Conservation (phyloP, 2,329 filamentous ascomycete species). For the Aspergillus piperis region DNA sequence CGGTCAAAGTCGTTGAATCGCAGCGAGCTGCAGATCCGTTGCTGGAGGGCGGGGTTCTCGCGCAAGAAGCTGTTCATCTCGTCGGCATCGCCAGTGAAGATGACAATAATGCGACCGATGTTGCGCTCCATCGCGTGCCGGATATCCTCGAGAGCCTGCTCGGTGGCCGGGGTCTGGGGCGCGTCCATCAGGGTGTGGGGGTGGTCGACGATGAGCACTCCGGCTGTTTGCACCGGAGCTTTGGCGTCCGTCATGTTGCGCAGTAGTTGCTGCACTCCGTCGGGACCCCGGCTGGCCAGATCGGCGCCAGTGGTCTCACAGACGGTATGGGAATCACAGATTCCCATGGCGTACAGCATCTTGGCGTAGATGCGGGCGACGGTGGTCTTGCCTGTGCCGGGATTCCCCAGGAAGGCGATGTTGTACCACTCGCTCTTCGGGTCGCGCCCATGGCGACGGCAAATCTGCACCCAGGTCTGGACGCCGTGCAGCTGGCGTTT, state of each 20-base stretch:
- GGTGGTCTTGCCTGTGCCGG: constrained; percentile 22
- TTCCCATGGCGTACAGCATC: constrained; percentile 22
- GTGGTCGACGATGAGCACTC: constrained; percentile 20
- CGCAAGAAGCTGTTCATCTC: constrained; percentile 17
- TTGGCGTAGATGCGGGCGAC: constrained; percentile 24
- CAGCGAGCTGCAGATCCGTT: constrained; percentile 20
- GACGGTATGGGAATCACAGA: constrained; percentile 15
- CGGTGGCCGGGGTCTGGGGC: not conserved
- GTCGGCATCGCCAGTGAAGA: constrained; percentile 16
- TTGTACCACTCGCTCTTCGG: constrained; percentile 25
- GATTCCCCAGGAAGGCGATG: constrained; percentile 22
- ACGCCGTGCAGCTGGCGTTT: constrained; percentile 23
- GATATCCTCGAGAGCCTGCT: constrained; percentile 15
- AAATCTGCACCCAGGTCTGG: constrained; percentile 24
- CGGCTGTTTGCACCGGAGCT: constrained; percentile 12
- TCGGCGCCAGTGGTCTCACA: constrained; percentile 19
- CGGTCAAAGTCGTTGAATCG: constrained; percentile 22
- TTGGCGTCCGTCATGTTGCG: constrained; percentile 13
- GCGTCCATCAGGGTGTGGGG: constrained; percentile 12
- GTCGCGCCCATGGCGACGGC: constrained; percentile 23
- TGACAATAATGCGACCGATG: constrained; percentile 17
- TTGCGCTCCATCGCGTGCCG: constrained; percentile 20
- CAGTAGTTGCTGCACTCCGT: constrained; percentile 12
- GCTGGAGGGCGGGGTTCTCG: constrained; percentile 17
- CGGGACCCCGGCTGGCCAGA: constrained; percentile 15